A percentile compares a stretch with the other conserved stretches of the same genome.
These are phyloP conservation scores for Neopestalotiopsis clavispora DNA, from an alignment of 2,329 filamentous ascomycete species.

Conservation along the genomic window DNA sequence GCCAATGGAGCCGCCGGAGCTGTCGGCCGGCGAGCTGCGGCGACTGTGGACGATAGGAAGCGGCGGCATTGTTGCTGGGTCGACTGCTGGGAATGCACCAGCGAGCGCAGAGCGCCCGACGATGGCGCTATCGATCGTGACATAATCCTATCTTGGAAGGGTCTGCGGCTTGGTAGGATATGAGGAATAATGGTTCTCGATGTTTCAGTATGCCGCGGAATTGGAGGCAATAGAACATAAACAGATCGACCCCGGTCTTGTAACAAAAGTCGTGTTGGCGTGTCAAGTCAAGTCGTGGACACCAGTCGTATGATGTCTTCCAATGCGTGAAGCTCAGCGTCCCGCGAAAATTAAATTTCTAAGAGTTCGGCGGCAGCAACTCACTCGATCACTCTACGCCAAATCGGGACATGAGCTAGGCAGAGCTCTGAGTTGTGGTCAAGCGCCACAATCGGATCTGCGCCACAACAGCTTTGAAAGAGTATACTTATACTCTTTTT, in stretches of 20 bases:
- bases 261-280: background rate
- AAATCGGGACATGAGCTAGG: constrained; percentile 3
- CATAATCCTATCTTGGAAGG: background rate
- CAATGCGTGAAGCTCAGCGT: background rate
- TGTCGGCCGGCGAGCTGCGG: constrained; percentile 6
- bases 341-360: constrained; percentile 13
- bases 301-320: constrained; percentile 9
- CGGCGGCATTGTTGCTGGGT: constrained; percentile 23
- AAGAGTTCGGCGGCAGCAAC: background rate
- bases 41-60: constrained; percentile 23
- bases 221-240: background rate
- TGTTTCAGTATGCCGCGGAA: background rate
- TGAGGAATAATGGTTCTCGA: background rate
- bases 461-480: background rate
- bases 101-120: constrained; percentile 22
- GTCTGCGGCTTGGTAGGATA: background rate
- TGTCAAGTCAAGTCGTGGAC: too few relatives aligned
- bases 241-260: background rate
- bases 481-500: background rate
- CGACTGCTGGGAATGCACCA: constrained; percentile 23
- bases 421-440: background rate
- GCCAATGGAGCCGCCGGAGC: background rate
- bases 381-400: background rate
- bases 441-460: background rate
- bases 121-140: constrained; percentile 18